Base-by-base conservation (phyloP, 2,329 filamentous ascomycete genomes). In the Aspergillus phoenicis region DNA sequence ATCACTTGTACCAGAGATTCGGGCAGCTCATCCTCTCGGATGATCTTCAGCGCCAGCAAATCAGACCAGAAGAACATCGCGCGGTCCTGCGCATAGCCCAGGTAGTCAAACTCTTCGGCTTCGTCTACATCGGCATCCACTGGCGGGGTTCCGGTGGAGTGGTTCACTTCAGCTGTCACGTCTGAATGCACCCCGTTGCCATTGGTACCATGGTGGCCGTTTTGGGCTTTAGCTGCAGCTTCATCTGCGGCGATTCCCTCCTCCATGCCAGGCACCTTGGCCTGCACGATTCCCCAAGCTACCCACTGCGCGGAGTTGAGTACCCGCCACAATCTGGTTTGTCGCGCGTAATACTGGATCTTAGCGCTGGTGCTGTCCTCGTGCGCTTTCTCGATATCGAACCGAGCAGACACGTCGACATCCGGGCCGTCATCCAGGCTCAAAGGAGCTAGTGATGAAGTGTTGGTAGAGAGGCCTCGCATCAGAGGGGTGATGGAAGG, bases 1-100 rank as follows among this genome's bases (percentile, higher is more conserved):
- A 96, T 72, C 71, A 83, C 84, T 54, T 78, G 73, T 66, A 83
- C 80, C 70, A 96, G 71, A n/a, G 82, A 81, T 66, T 85, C 83
- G 0, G 93, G 92, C 66, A 99, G 78, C 24, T 97, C 92, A 67
- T 93, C 89, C 63, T 82, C 76, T 73, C 84, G 87, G 41, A 95
- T 82, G 41, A 99, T 78, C 0, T 93, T 93, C 76, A 96, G 77
- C 58, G 84, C 80, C 59, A 98, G 80, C 56, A 92, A 88, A 78
- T 99, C 95, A 1, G 93, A 93, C 91, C 94, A 96, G 79, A 99
- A 95, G 77, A 97, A 95, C 79, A 95, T 83, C 0, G 92, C 93
- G 13, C 95, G 84, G 66, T 97, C 91, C 77, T 97, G 91, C 7
- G 95, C 88, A 77, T 98, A 99, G 10, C 85, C 87, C 24, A 99